phyloP scores from a whole-genome alignment of 1,284 basidiomycete species.

The Afroboletus lepidellus region DNA sequence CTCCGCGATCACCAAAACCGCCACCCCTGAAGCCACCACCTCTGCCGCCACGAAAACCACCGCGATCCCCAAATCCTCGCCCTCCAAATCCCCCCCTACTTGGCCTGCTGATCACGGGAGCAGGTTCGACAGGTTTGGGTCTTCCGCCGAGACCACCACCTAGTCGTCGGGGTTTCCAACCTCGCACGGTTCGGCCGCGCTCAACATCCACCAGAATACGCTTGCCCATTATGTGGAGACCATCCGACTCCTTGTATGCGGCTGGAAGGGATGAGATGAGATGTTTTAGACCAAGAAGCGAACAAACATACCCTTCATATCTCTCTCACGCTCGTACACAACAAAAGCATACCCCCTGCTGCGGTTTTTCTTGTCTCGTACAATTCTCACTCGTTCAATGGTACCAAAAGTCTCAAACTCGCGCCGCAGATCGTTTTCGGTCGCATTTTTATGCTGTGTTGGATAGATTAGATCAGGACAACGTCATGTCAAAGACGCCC shows the following conservation, averaged over 20 bases:
- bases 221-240: slow-evolving; percentile 93
- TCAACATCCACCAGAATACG: slow-evolving; percentile 97
- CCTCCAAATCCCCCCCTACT: slow-evolving; percentile 45
- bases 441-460: slow-evolving; percentile 78
- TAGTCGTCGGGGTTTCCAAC: slow-evolving; percentile 95
- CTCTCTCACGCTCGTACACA: slow-evolving; percentile 95
- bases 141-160: slow-evolving; percentile 95
- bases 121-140: slow-evolving; percentile 78
- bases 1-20: slow-evolving; percentile 36
- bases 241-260: slow-evolving; percentile 99
- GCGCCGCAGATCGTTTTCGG: slow-evolving; percentile 86
- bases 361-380: slow-evolving; percentile 85
- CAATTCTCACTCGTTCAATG: slow-evolving; percentile 89
- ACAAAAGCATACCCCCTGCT: slow-evolving; percentile 95
- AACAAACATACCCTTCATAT: slow-evolving; percentile 87
- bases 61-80: slow-evolving; percentile 45
- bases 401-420: slow-evolving; percentile 96
- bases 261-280: slow-evolving; percentile 48
- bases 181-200: slow-evolving; percentile 94
- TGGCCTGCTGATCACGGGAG: slow-evolving; percentile 34
- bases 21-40: slow-evolving; percentile 41
- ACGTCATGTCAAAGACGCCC: slow-evolving; percentile 21
- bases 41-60: slow-evolving; percentile 42
- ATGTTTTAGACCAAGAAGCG: slow-evolving; percentile 10
- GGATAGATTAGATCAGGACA: slow-evolving; percentile 25